Conservation (phyloP, 2,329 filamentous ascomycete genomes). For the Elsinoe ampelina region DNA sequence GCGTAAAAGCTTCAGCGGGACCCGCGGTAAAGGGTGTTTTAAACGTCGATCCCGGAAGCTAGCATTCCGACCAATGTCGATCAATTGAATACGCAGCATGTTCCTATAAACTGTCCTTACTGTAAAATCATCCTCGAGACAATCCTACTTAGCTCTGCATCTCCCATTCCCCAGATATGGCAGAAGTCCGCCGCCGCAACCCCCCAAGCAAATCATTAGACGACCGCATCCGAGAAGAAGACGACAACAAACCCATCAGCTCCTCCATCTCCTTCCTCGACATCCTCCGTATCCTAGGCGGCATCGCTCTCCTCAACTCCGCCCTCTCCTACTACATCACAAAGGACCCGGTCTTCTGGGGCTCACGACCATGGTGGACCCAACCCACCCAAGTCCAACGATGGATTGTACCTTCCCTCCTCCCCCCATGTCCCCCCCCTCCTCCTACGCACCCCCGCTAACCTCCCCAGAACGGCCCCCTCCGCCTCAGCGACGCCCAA, state of each 20-base stretch:
- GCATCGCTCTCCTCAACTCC: slow-evolving; percentile 27
- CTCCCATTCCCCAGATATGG: neutral
- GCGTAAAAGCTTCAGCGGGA: neutral
- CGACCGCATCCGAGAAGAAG: slow-evolving; percentile 1
- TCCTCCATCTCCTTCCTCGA: slow-evolving; percentile 20
- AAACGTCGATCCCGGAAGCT: slow-evolving; percentile 11
- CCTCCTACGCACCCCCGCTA: slow-evolving; percentile 8
- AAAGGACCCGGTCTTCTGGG: slow-evolving; percentile 54
- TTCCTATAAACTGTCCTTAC: neutral
- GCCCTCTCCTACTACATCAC: slow-evolving; percentile 32
- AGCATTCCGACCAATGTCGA: slow-evolving; percentile 3
- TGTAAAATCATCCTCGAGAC: too few relatives aligned
- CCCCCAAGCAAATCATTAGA: neutral
- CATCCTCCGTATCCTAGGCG: slow-evolving; percentile 27
- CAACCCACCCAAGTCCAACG: slow-evolving; percentile 49
- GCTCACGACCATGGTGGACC: slow-evolving; percentile 54
- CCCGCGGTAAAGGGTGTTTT: neutral
- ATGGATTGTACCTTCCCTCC: slow-evolving; percentile 45
- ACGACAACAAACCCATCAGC: neutral
- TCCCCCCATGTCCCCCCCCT: slow-evolving; percentile 12
- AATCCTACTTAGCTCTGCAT: neutral
- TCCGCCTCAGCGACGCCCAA: slow-evolving; percentile 64
- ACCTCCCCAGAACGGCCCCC: slow-evolving; percentile 41
- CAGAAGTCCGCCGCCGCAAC: slow-evolving; percentile 7
- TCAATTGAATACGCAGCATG: slow-evolving; percentile 2